These are phyloP conservation scores for Priceomyces haplophilus DNA, from an alignment of 805 yeast species.

Conservation along the genomic window DNA sequence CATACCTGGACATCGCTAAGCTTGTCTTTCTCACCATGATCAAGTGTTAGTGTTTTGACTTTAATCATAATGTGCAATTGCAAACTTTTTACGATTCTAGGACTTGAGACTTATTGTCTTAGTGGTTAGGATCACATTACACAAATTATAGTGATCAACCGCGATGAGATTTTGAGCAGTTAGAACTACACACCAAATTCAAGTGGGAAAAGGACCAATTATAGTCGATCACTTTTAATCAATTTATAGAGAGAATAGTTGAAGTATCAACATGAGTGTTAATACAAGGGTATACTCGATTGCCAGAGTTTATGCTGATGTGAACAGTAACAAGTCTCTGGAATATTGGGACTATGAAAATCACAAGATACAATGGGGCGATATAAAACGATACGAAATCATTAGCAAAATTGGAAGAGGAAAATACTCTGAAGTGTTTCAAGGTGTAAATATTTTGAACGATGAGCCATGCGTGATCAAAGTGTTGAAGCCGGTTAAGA, in stretches of 20 bases:
- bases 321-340: conserved; percentile 60
- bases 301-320: conserved; percentile 69
- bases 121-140: neutral
- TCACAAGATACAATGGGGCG: conserved; percentile 41
- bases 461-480: conserved; percentile 73
- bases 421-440: conserved; percentile 92
- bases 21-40: conserved; percentile 5
- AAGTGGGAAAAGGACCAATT: neutral
- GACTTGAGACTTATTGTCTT: neutral
- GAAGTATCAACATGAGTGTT: conserved; percentile 22
- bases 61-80: conserved; percentile 4
- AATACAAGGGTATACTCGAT: conserved; percentile 25
- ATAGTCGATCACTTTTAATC: neutral
- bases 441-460: conserved; percentile 68
- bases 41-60: conserved; percentile 6
- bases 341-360: conserved; percentile 88
- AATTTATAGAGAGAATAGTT: neutral
- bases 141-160: conserved; percentile 2
- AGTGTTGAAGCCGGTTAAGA: conserved; percentile 87
- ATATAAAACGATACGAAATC: conserved; percentile 62
- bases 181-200: neutral
- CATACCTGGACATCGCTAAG: conserved; percentile 23
- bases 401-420: conserved; percentile 86
- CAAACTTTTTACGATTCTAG: neutral
- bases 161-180: conserved; percentile 2